Evolutionary conservation across 2,329 filamentous ascomycete genomes (phyloP).

Genomic region (Claviceps sp.): DNA sequence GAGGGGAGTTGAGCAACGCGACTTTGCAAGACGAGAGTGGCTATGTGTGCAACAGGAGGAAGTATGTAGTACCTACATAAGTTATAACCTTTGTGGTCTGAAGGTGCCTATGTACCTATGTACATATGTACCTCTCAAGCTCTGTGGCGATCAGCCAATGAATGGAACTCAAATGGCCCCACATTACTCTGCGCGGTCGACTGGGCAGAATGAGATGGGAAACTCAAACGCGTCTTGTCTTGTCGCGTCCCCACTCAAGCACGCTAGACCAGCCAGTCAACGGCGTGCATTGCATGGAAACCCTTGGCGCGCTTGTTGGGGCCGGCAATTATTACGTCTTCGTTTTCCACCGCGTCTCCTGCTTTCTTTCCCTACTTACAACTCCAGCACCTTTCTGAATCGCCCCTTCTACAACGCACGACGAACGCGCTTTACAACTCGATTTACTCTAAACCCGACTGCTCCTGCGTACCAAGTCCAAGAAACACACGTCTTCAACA

Average conservation of each 20-base stretch:
- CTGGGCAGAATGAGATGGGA: not conserved
- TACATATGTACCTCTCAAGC: no score
- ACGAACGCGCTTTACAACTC: no score
- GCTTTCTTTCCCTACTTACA: not conserved
- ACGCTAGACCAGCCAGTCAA: not conserved
- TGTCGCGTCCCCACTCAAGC: not conserved
- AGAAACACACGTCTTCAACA: not conserved
- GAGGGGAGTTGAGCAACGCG: no score
- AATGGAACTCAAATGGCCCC: not conserved
- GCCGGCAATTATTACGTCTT: not conserved
- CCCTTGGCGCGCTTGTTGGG: not conserved
- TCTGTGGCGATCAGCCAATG: not conserved
- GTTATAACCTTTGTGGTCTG: not conserved
- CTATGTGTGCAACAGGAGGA: no score
- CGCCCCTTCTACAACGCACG: not conserved
- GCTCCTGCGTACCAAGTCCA: not conserved
- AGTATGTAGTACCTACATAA: no score
- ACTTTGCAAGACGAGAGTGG: no score
- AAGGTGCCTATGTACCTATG: no score
- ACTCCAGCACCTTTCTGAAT: not conserved
- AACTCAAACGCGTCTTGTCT: not conserved
- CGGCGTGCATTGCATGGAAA: not conserved
- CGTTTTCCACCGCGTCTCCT: not conserved
- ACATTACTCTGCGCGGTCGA: not conserved
- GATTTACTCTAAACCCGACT: not conserved